phyloP scores from a whole-genome alignment of 208 protist genomes.

The Wallacemonas rigidus region DNA sequence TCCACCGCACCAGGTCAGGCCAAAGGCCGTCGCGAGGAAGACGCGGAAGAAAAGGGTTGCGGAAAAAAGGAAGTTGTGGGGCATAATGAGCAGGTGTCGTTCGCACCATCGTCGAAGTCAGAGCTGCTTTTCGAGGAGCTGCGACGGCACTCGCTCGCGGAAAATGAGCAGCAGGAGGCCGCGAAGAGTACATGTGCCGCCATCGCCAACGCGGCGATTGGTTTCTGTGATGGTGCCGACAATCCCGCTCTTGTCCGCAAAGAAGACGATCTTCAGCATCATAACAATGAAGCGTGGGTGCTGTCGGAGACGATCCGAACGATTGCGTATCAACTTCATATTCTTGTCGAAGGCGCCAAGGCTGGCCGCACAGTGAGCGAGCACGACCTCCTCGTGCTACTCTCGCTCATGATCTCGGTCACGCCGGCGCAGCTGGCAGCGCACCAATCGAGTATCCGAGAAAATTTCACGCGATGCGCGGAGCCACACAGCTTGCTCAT shows the following conservation, averaged over 20 bases:
- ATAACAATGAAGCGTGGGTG: constrained; percentile 39
- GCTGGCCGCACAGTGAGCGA: constrained; percentile 45
- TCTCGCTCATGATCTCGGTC: constrained; percentile 60
- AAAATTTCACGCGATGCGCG: constrained; percentile 35
- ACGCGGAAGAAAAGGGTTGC: neutral
- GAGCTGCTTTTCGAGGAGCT: constrained; percentile 46
- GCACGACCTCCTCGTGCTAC: constrained; percentile 50
- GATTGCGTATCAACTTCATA: constrained; percentile 41
- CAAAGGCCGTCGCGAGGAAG: neutral
- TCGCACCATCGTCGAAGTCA: neutral
- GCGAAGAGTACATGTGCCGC: constrained; percentile 32
- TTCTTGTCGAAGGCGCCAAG: constrained; percentile 61
- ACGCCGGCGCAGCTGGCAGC: constrained; percentile 26
- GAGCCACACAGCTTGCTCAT: constrained; percentile 48
- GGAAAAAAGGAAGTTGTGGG: no score
- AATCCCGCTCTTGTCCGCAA: constrained; percentile 21
- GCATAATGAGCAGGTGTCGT: neutral
- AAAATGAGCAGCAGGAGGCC: constrained; percentile 11
- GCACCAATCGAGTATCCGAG: constrained; percentile 24
- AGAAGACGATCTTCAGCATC: constrained; percentile 50
- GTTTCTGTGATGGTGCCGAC: constrained; percentile 32
- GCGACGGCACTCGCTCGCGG: constrained; percentile 22
- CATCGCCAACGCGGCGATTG: constrained; percentile 51
- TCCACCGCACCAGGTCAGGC: neutral
- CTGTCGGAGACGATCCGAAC: constrained; percentile 60